Evolutionary conservation across 2,329 filamentous ascomycete genomes (phyloP), one percentile per base, ranked within the genome.

Genomic region (Claviceps humidiphila): DNA sequence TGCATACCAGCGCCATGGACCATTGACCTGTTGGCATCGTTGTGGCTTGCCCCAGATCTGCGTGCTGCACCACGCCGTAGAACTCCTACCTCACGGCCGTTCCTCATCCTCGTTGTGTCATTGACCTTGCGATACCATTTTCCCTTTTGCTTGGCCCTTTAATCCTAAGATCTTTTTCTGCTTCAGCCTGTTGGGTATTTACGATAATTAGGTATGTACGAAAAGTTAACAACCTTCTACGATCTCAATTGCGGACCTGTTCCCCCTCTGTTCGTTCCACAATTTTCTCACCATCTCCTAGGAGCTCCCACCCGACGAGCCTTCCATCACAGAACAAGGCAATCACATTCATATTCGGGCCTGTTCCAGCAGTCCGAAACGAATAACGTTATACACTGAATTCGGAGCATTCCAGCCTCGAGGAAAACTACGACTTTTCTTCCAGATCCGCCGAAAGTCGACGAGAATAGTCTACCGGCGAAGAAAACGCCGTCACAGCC

Each of bases 211-310:
- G 59, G 58, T 55, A 22, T 22, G 22, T 22, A 59, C 57, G 62
- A 57, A 62, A 59, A 47, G n/a, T 16, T 57, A 53, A 61, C 58
- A 55, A 55, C 56, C 57, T 56, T 57, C 49, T 42, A 46, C 37
- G 8, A 41, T 52, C 47, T 47, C 43, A 47, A 50, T 54, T 52
- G 50, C 43, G 30, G 39, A 43, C 37, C 58, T 54, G 43, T 51
- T 37, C 53, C 54, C 52, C 49, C 49, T 22, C 53, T 49, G 53
- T 54, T 50, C 51, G 49, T 41, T 39, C n/a, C 24, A 42, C 24
- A 53, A 49, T 51, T 54, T 50, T 50, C 53, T 52, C 55, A 54
- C 55, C 54, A 53, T 52, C 47, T 39, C 43, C 50, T 38, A 45
- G 41, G 40, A 62, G 60, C 59, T 61, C 55, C 56, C 49, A 17